Evolutionary conservation across 768 basidiomycete species (phyloP).

Genomic region (Macrolepiota albuminosa): DNA sequence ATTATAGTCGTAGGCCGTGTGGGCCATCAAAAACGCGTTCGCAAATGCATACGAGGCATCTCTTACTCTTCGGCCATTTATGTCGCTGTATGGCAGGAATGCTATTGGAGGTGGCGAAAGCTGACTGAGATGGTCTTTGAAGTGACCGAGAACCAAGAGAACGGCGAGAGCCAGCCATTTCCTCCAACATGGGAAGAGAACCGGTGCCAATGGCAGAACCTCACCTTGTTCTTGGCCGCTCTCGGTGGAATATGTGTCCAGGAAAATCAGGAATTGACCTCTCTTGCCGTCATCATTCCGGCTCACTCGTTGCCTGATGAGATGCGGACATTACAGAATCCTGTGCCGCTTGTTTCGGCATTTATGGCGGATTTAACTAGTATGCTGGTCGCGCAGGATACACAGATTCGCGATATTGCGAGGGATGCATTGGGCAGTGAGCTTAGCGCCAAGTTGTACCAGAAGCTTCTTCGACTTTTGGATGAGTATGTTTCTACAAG

Average conservation of each 20-base stretch:
- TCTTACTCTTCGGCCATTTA: constrained; percentile 63
- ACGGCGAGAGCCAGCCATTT: constrained; percentile 19
- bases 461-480: constrained; percentile 62
- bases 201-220: constrained; percentile 80
- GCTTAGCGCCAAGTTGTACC: constrained; percentile 65
- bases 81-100: constrained; percentile 79
- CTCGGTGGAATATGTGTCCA: constrained; percentile 62
- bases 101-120: constrained; percentile 68
- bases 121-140: constrained; percentile 57
- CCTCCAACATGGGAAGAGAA: constrained; percentile 44
- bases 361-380: constrained; percentile 71
- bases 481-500: constrained; percentile 53
- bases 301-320: constrained; percentile 61
- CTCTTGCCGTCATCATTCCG: constrained; percentile 52
- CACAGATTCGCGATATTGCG: constrained; percentile 71
- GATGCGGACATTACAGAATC: constrained; percentile 59
- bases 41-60: constrained; percentile 63
- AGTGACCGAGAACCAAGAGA: constrained; percentile 26
- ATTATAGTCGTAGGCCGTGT: constrained; percentile 69
- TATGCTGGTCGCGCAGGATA: constrained; percentile 56
- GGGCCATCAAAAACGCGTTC: constrained; percentile 74
- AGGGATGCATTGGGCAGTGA: constrained; percentile 80
- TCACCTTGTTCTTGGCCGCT: constrained; percentile 72
- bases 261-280: constrained; percentile 45
- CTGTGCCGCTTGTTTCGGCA: constrained; percentile 50